A percentile compares a stretch with the other conserved stretches of the same genome.
Evolutionary conservation across 192 early-diverging fungal genomes (phyloP).

Genomic region (Glomus cerebriforme): DNA sequence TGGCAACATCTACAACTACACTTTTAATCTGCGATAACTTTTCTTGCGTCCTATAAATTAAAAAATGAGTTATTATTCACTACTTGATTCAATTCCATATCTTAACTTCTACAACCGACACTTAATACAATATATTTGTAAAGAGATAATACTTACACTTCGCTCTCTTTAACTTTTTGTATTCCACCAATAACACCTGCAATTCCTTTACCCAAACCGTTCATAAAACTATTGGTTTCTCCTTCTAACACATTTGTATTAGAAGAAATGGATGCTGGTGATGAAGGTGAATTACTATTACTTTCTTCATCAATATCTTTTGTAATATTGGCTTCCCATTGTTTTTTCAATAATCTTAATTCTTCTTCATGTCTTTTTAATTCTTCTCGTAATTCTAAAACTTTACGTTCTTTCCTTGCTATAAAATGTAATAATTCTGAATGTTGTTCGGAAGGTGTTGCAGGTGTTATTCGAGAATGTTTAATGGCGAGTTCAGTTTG

Average conservation of each 20-base stretch:
- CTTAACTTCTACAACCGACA: neutral
- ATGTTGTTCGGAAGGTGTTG: constrained; percentile 21
- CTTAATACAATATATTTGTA: too few relatives aligned
- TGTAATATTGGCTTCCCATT: constrained; percentile 10
- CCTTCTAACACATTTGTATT: neutral
- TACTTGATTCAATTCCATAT: neutral
- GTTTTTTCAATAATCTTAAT: constrained; percentile 24
- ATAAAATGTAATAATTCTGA: constrained; percentile 25
- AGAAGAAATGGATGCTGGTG: neutral
- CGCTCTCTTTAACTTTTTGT: constrained; percentile 11
- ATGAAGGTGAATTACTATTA: neutral
- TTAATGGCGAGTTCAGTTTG: constrained; percentile 19
- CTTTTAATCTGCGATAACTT: constrained; percentile 3
- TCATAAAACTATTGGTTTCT: neutral
- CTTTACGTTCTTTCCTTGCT: constrained; percentile 24
- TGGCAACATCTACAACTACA: neutral
- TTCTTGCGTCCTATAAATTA: neutral
- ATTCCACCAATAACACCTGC: constrained; percentile 15
- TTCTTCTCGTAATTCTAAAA: constrained; percentile 24
- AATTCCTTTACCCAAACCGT: constrained; percentile 1
- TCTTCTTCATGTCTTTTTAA: constrained; percentile 26
- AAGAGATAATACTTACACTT: neutral
- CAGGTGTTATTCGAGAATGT: constrained; percentile 18
- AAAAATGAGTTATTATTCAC: neutral
- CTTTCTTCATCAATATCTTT: constrained; percentile 3